Base-by-base conservation (phyloP, 495 filamentous ascomycete genomes). In the Staphylotrichum longicolle region DNA sequence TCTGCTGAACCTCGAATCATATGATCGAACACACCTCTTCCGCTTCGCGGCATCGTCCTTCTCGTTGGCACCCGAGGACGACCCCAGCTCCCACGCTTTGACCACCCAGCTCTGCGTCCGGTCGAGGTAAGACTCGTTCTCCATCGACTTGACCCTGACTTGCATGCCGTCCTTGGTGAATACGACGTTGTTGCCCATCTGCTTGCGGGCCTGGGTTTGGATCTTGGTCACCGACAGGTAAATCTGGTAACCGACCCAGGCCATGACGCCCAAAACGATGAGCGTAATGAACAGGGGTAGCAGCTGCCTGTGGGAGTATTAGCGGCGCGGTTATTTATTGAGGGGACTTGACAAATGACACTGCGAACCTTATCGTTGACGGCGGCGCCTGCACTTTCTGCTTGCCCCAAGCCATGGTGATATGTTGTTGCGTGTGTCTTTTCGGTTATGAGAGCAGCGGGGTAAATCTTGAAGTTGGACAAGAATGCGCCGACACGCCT, bases 141-240 rank as follows among this genome's bases (percentile, higher is more conserved):
- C 77, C 33, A 91, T 66, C 61, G 93, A 83, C 78, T 88, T 89
- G 51, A 96, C 86, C 20, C 85, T 85, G 46, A 97, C 89, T 67
- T 85, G 88, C 77, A 93, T 77, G 12, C 93, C 93, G 62, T 95
- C 91, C 73, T 88, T 92, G 37, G 89, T 87, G 71, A 95, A 86
- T 37, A 83, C 76, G 34, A 96, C 80, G 69, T 96, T 89, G 73
- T 85, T 83, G 77, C 90, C 88, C 86, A 97, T 89, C 69, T 88
- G 87, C 68, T 86, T 77, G 42, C 77, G 81, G 34, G 90, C 88
- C 57, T 83, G 82, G 54, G 83, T 77, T 60, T 85, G 81, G 62
- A 96, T 86, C 68, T 91, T 83, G 63, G 82, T 80, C 27, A 82
- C 73, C 70, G 88, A 86, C 53, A 83, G 77, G 78, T 91, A 96